Evolutionary conservation across 1,139 yeast species (phyloP).

Genomic region (Candida labiduridarum): DNA sequence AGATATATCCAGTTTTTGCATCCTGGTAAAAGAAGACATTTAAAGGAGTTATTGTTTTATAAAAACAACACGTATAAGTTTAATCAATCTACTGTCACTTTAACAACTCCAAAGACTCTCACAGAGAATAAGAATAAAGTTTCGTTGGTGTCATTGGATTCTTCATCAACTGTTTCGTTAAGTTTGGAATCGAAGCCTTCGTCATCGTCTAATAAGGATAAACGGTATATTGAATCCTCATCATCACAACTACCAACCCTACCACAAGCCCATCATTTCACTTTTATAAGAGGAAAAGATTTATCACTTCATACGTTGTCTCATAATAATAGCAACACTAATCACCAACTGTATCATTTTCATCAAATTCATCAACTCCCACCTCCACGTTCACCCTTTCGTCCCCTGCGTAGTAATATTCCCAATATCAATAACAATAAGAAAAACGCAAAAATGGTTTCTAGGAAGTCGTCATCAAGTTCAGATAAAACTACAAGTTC

Average conservation of each 20-base stretch:
- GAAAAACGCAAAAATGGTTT: not conserved
- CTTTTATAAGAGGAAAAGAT: not conserved
- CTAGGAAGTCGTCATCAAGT: conserved; percentile 3
- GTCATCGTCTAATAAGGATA: not conserved
- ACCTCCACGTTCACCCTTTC: not conserved
- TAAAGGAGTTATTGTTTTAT: conserved; percentile 5
- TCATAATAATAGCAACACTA: not conserved
- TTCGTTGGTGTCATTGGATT: not conserved
- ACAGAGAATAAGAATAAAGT: not conserved
- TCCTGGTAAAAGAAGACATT: not conserved
- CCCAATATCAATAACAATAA: too few species aligned
- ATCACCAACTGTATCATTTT: too few species aligned
- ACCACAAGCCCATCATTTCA: too few species aligned
- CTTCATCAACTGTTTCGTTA: not conserved
- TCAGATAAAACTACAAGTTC: conserved; percentile 3
- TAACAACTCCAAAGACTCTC: not conserved
- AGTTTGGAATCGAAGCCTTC: not conserved
- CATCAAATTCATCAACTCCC: not conserved
- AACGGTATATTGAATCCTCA: not conserved
- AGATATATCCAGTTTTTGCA: conserved; percentile 2
- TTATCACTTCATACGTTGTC: not conserved
- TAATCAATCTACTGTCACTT: not conserved
- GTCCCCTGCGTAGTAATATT: not conserved
- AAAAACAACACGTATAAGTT: not conserved
- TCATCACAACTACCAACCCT: not conserved